Conservation (phyloP, 2,329 filamentous ascomycete genomes). For the Calonectria montana region DNA sequence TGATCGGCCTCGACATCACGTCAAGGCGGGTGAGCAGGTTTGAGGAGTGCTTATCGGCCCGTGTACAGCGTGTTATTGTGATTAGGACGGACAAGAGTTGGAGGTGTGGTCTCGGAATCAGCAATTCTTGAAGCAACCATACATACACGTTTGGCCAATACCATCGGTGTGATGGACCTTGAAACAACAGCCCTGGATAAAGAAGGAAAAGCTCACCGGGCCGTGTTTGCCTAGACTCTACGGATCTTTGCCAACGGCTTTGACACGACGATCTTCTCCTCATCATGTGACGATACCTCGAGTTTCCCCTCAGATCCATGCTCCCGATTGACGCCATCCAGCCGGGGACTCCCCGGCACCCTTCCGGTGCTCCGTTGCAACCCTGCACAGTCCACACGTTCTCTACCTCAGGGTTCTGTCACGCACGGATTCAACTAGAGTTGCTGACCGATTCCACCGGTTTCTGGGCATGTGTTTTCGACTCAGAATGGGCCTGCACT, state of each 20-base stretch:
- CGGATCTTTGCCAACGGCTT: neutral
- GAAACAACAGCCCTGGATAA: neutral
- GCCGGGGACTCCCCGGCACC: neutral
- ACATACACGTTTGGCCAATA: neutral
- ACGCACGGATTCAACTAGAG: neutral
- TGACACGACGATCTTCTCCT: neutral
- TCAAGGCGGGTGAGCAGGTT: neutral
- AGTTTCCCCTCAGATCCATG: neutral
- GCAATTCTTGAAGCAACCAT: neutral
- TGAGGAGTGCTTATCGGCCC: neutral
- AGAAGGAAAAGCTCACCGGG: no score
- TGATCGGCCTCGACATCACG: neutral
- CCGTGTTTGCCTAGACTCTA: neutral
- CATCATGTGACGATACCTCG: neutral
- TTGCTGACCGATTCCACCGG: neutral
- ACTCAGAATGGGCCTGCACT: neutral
- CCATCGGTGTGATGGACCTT: no score
- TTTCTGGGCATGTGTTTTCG: neutral
- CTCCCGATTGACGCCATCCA: neutral
- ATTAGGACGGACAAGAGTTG: neutral
- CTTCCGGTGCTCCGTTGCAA: neutral
- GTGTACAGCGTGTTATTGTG: neutral
- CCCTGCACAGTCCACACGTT: slow-evolving; percentile 4
- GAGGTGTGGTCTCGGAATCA: no score
- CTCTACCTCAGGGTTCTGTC: neutral